These are phyloP conservation scores for Jamesozyma jinghongensis DNA, from an alignment of 805 yeast species.

Conservation along the genomic window DNA sequence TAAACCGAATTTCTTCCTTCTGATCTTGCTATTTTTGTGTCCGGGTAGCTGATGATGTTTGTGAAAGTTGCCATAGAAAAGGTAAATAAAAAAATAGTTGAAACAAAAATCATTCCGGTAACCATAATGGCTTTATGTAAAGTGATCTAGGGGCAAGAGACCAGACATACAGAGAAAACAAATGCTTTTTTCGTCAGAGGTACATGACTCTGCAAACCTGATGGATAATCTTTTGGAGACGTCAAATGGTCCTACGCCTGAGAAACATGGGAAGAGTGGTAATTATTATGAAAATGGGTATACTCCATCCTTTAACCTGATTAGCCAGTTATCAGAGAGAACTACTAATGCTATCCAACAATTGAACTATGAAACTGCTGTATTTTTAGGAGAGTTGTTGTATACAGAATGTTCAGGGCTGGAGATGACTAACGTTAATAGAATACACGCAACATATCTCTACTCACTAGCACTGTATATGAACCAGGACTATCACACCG, in stretches of 20 bases:
- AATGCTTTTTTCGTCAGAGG: constrained; percentile 1
- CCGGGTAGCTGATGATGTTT: too few relatives aligned
- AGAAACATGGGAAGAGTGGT: not conserved
- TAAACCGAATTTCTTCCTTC: too few relatives aligned
- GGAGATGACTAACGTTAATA: constrained; percentile 16
- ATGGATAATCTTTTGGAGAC: not conserved
- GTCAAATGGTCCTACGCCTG: not conserved
- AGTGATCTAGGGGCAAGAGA: too few relatives aligned
- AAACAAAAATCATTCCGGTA: too few relatives aligned
- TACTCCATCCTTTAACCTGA: constrained; percentile 1
- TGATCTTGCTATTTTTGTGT: too few relatives aligned
- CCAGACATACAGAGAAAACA: too few relatives aligned
- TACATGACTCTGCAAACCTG: not conserved
- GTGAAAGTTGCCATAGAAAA: too few relatives aligned
- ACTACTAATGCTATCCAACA: constrained; percentile 21
- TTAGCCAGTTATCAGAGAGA: constrained; percentile 7
- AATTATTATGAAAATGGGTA: constrained; percentile 4
- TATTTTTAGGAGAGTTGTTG: constrained; percentile 75
- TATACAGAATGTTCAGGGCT: constrained; percentile 41
- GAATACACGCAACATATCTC: constrained; percentile 55
- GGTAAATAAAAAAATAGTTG: too few relatives aligned
- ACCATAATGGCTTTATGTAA: too few relatives aligned
- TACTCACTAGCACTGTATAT: constrained; percentile 60
- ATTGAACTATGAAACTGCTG: constrained; percentile 49
- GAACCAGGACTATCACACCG: constrained; percentile 51